phyloP scores from a whole-genome alignment of 1,139 yeast species.

The Hemisphaericaspora xylofermentans region DNA sequence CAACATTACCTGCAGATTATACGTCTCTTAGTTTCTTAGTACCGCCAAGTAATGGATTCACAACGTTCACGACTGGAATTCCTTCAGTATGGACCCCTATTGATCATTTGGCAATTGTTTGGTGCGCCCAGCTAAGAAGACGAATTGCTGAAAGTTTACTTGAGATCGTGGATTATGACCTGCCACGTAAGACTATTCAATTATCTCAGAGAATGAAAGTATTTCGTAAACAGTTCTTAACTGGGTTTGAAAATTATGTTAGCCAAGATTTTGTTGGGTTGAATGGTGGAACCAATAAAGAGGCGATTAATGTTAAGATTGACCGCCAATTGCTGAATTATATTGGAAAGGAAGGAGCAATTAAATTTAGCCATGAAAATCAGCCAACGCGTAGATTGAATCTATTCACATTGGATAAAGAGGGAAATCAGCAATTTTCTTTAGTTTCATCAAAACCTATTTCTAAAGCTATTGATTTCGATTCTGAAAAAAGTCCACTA shows the following conservation, averaged over 20 bases:
- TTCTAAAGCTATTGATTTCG: not conserved
- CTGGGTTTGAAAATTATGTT: constrained; percentile 44
- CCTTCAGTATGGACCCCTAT: constrained; percentile 94
- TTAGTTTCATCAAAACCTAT: constrained; percentile 9
- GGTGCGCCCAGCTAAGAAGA: constrained; percentile 89
- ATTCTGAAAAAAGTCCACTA: not conserved
- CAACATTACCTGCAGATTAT: constrained; percentile 89
- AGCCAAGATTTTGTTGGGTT: constrained; percentile 1
- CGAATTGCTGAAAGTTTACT: constrained; percentile 60
- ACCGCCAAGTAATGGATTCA: constrained; percentile 75
- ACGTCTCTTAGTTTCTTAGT: constrained; percentile 72
- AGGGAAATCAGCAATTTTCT: constrained; percentile 6
- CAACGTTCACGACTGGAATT: constrained; percentile 81
- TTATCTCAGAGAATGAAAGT: constrained; percentile 57
- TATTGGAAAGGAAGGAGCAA: not conserved
- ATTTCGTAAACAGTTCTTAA: constrained; percentile 50
- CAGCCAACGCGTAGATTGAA: not conserved
- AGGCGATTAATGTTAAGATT: not conserved
- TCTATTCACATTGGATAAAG: constrained; percentile 1
- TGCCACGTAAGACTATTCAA: constrained; percentile 47
- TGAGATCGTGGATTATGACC: constrained; percentile 51
- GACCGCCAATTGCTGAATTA: not conserved
- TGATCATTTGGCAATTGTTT: constrained; percentile 93
- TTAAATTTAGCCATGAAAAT: not conserved
- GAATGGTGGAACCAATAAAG: not conserved